phyloP scores from a whole-genome alignment of 768 basidiomycete genomes.

The Leccinum rimulosum region DNA sequence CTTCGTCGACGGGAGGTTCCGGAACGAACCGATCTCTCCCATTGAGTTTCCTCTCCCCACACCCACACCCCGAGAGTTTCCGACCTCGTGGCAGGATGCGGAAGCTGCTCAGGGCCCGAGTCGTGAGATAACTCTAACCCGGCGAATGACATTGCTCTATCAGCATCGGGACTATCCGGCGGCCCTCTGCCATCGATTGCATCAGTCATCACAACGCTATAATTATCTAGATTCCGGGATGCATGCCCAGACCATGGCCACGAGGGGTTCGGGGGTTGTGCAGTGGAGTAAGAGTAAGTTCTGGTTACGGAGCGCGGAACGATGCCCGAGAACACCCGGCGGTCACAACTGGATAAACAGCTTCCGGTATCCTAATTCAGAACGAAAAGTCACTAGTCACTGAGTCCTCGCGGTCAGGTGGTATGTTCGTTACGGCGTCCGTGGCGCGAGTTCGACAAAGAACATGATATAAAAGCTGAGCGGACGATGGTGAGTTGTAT shows the following conservation, averaged over 20 bases:
- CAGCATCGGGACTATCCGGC: background rate
- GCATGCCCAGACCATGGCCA: background rate
- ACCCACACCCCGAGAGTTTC: constrained; percentile 8
- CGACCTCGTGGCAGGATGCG: constrained; percentile 1
- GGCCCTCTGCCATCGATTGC: background rate
- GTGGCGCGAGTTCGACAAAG: background rate
- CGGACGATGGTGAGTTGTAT: background rate
- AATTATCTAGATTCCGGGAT: constrained; percentile 1
- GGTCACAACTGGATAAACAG: background rate
- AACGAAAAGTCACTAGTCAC: too few relatives aligned
- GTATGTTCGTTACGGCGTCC: background rate
- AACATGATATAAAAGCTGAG: constrained; percentile 20
- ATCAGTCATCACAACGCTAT: constrained; percentile 4
- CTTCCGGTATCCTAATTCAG: background rate
- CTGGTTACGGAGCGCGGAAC: background rate
- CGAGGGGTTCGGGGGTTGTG: background rate
- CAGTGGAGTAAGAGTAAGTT: background rate
- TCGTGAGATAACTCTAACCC: constrained; percentile 8
- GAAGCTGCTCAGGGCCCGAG: background rate
- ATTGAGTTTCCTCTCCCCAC: background rate
- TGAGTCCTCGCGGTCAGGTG: background rate
- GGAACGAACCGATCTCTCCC: background rate
- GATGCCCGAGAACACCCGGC: constrained; percentile 11
- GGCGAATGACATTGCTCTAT: background rate
- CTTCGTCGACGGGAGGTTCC: background rate